Evolutionary conservation across 305 asterid species (phyloP).

Genomic region (Fraxinus dipetala): DNA sequence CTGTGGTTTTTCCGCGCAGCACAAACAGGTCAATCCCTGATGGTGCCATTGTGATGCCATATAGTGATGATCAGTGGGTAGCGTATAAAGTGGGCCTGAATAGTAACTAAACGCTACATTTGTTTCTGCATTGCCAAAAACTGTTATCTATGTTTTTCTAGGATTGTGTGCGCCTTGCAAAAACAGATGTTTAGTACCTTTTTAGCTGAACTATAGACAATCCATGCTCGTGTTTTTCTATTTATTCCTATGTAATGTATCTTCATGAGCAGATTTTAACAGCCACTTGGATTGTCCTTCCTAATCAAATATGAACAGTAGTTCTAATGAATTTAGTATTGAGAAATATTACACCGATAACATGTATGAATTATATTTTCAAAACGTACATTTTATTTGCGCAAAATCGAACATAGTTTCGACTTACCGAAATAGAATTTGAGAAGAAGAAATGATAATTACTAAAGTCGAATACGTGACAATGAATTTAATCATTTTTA

Average conservation of each 20-base stretch:
- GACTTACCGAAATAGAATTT: too few relatives aligned
- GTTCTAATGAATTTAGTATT: neutral
- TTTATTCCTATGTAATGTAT: neutral
- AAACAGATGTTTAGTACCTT: neutral
- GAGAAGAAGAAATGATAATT: too few relatives aligned
- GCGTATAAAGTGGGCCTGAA: conserved; percentile 32
- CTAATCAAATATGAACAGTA: neutral
- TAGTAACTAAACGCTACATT: conserved; percentile 9
- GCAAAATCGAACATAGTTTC: too few relatives aligned
- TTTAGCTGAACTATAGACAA: neutral
- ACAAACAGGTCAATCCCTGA: conserved; percentile 33
- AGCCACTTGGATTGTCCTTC: neutral
- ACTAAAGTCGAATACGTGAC: too few relatives aligned
- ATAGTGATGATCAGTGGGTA: conserved; percentile 49
- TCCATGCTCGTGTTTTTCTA: neutral
- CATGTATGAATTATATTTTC: too few relatives aligned
- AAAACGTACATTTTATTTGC: too few relatives aligned
- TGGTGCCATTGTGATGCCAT: conserved; percentile 39
- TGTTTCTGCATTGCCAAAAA: neutral
- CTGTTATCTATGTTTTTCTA: neutral
- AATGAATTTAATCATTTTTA: too few relatives aligned
- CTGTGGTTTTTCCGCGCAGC: conserved; percentile 38
- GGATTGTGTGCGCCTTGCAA: neutral
- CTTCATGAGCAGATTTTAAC: neutral
- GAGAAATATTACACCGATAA: neutral